Conservation (phyloP, 1,139 yeast genomes). For the Kodamaea suecica region DNA sequence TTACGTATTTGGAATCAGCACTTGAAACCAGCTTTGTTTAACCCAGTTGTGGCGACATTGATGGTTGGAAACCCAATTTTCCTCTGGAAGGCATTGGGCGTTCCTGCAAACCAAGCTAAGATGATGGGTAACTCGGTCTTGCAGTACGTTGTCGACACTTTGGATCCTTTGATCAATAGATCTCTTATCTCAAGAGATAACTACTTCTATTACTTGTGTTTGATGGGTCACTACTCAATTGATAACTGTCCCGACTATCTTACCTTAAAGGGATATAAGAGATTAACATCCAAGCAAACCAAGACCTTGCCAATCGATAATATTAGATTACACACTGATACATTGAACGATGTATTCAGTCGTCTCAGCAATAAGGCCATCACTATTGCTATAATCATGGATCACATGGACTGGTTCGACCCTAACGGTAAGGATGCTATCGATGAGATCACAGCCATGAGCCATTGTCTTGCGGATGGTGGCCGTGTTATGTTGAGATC, state of each 20-base stretch:
- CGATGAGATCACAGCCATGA: conserved; percentile 63
- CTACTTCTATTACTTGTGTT: conserved; percentile 71
- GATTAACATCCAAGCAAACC: conserved; percentile 35
- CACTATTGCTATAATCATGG: conserved; percentile 81
- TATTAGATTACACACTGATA: conserved; percentile 76
- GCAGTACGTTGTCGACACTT: conserved; percentile 70
- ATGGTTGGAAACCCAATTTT: conserved; percentile 78
- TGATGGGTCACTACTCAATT: conserved; percentile 59
- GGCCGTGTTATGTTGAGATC: conserved; percentile 79
- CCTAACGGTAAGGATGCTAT: conserved; percentile 62
- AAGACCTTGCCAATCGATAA: conserved; percentile 52
- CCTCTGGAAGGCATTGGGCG: conserved; percentile 85
- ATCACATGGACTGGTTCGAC: conserved; percentile 90
- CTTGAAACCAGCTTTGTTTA: conserved; percentile 67
- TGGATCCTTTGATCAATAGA: conserved; percentile 68
- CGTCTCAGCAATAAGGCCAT: conserved; percentile 60
- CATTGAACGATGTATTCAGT: conserved; percentile 69
- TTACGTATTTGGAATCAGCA: conserved; percentile 56
- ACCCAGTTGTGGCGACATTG: conserved; percentile 63
- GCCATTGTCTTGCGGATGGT: conserved; percentile 57
- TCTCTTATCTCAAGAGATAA: conserved; percentile 68
- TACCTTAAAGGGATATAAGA: conserved; percentile 54
- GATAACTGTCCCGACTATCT: conserved; percentile 76
- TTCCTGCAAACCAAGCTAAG: conserved; percentile 77
- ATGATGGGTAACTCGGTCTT: conserved; percentile 74